Base-by-base conservation (phyloP, 2,329 filamentous ascomycete species). In the Aspergillus sp. region DNA sequence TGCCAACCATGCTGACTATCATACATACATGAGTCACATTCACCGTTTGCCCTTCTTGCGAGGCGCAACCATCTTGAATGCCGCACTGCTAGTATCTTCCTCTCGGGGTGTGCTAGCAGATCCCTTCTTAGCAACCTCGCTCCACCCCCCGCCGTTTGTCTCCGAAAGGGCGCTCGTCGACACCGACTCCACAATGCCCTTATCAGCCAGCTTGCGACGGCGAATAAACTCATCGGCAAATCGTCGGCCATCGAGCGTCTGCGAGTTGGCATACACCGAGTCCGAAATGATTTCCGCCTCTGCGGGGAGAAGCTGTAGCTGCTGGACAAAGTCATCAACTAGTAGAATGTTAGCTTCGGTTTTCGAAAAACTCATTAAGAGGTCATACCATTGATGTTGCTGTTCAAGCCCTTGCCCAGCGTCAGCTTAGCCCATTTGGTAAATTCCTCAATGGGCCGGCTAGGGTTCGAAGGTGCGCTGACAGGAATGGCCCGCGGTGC, bases 121-220 rank as follows among this genome's bases (percentile, higher is more conserved):
- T 22, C 89, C 89, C 82, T 97, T 97, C 87, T 98, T 98, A 1
- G 95, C 95, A 52, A 99, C 95, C 77, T 98, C 95, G 66, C 84
- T 96, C 95, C 95, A 99, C 19, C 93, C 93, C 55, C 90, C 87
- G 24, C 81, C 78, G 24, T 77, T 79, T 64, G 77, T 79, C 63
- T 80, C 79, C 5, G 69, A 77, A 34, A 79, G 82, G 3, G 85
- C 83, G 54, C 78, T 83, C 37, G 79, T 77, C 50, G 77, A 82
- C 48, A 83, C 80, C 15, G 86, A 82, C 54, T 89, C 88, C 17
- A 96, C 82, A 41, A 97, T 84, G 40, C 95, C 95, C 79, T 93
- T 95, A 66, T 98, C 93, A 0, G 95, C 93, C 1, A 96, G 85
- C 81, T 90, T 96, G 78, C 93, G 93, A 67, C 93, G 92, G 34